Base-by-base conservation (phyloP, 306 rosid species). In the Cucumis cinereus region DNA sequence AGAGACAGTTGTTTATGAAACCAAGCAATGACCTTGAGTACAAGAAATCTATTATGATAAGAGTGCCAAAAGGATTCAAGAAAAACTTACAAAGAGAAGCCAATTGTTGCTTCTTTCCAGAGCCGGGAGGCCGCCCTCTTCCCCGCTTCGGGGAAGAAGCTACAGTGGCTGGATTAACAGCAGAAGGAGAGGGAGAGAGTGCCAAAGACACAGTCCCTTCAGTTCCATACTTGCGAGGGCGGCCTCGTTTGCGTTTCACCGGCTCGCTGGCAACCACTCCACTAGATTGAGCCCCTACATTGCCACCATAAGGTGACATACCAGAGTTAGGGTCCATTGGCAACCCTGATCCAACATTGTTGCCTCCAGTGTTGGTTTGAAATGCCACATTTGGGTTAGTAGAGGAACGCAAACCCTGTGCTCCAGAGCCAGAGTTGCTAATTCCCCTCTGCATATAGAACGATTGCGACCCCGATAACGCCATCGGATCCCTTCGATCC, bases 401-500 rank as follows among this genome's bases (percentile, higher is more conserved):
- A 58, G 86, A 35, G 33, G 88, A 85, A 24, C 83, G 93, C 30
- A 90, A 76, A 67, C 84, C 83, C 1, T 84, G 97, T 49, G 85
- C 73, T 78, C 91, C 93, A 61, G 90, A 82, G 38, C 79, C 87
- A 70, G 89, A 79, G 77, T 86, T 84, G 73, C 82, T 61, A 15
- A 91, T 77, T 81, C 87, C 93, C 76, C 98, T 87, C 49, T 89
- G 90, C 78, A 91, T 85, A 73, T 88, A 93, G 86, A 83, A 93
- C 53, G 98, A 79, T 71, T 92, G 88, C 58, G 98, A 86, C 53
- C 96, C 93, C 0, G 95, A 84, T 68, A 93, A 79, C 74, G 89
- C 84, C 91, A 90, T 88, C 67, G 84, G 92, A 86, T 93, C 97
- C 86, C 90, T 88, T 47, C 91, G 98, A 90, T 93, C 98, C 98